Percentiles rank a stretch among this genome's conserved stretches.
phyloP scores from a whole-genome alignment of 2,329 filamentous ascomycete species.

The Sphaerulina musiva region DNA sequence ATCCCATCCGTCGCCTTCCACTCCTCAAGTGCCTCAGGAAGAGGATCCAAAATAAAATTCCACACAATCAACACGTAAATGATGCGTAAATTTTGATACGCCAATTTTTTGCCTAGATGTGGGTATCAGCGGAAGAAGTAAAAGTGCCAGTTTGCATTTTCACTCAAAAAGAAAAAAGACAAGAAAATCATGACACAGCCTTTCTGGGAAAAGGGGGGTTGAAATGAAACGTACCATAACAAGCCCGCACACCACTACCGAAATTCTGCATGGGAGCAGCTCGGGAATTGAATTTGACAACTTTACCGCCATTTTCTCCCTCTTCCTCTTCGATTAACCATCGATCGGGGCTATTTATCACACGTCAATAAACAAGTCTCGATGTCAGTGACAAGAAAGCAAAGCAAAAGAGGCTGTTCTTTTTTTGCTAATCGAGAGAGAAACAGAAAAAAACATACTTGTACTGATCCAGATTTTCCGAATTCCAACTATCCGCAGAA shows the following conservation, averaged over 20 bases:
- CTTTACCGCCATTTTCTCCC: background rate
- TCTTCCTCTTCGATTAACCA: background rate
- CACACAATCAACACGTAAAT: slow-evolving; percentile 8
- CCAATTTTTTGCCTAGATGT: slow-evolving; percentile 4
- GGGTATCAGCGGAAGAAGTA: too few species aligned
- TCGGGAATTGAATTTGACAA: background rate
- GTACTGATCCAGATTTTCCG: background rate
- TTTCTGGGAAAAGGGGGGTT: too few species aligned
- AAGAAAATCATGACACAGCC: too few species aligned
- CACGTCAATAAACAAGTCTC: too few species aligned
- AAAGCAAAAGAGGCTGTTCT: too few species aligned
- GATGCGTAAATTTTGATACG: slow-evolving; percentile 7
- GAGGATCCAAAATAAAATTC: slow-evolving; percentile 2
- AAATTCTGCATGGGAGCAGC: slow-evolving; percentile 10
- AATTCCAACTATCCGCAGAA: background rate
- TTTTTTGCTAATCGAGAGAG: too few species aligned
- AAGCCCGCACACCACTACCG: slow-evolving; percentile 1
- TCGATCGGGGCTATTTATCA: background rate
- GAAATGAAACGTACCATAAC: slow-evolving; percentile 8
- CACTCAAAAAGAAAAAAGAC: too few species aligned
- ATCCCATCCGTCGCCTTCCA: slow-evolving; percentile 3
- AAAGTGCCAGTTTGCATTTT: too few species aligned
- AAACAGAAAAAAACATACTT: background rate
- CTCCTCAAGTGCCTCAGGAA: background rate
- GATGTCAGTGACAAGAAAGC: too few species aligned